These are phyloP conservation scores for Microthlaspi erraticum DNA, from an alignment of 345 rosid species.

Conservation along the genomic window DNA sequence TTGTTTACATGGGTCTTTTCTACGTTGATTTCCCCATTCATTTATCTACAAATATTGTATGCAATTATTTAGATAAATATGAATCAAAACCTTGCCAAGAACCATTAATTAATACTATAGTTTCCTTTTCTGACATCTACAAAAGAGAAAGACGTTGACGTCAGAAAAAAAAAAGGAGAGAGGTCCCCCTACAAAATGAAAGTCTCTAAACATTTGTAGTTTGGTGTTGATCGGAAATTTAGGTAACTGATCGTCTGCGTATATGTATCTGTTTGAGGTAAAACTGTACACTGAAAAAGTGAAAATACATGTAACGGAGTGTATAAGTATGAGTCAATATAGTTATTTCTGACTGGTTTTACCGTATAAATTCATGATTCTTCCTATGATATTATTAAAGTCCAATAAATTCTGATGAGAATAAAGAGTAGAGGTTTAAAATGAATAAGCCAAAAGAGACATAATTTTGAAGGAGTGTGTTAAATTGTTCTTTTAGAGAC, in stretches of 20 bases:
- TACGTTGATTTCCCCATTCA: constrained; percentile 15
- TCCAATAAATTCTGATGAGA: no score
- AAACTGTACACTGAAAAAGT: neutral
- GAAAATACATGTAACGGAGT: no score
- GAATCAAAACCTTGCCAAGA: neutral
- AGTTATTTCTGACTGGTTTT: no score
- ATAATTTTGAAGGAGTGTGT: no score
- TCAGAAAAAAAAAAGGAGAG: neutral
- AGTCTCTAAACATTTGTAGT: neutral
- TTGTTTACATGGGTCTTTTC: neutral
- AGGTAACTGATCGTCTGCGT: neutral
- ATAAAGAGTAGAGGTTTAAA: no score
- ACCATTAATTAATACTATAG: neutral
- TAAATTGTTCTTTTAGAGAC: no score
- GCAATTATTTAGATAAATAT: neutral
- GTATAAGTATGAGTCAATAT: no score
- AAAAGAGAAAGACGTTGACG: constrained; percentile 10
- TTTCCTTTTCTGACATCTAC: constrained; percentile 24
- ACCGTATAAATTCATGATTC: no score
- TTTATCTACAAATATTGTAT: neutral
- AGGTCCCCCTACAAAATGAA: constrained; percentile 8
- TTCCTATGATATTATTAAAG: no score
- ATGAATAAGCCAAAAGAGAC: no score
- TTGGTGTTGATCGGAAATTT: constrained; percentile 12
- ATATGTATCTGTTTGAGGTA: neutral